Conservation (phyloP, 306 rosid species). For the Malus sylvestris region DNA sequence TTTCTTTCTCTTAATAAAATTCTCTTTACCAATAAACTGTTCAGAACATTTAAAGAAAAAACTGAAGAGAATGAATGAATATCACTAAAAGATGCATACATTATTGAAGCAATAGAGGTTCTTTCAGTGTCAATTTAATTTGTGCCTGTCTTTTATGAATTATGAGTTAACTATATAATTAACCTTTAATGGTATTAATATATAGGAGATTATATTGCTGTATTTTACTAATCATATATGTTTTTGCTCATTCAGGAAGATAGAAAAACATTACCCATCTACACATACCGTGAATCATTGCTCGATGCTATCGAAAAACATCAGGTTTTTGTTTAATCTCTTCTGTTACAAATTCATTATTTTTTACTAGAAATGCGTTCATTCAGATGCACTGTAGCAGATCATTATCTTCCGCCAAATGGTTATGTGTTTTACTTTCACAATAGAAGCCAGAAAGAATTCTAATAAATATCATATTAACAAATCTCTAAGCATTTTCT, state of each 20-base stretch:
- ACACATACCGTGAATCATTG: conserved; percentile 64
- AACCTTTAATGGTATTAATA: conserved; percentile 9
- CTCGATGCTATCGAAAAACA: conserved; percentile 69
- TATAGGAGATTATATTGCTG: neutral
- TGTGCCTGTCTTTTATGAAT: neutral
- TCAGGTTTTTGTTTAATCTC: conserved; percentile 45
- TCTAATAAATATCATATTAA: neutral
- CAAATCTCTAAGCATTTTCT: neutral
- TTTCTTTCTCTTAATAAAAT: no score
- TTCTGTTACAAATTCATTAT: no score
- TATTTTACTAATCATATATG: conserved; percentile 8
- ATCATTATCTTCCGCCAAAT: neutral
- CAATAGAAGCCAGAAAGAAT: neutral
- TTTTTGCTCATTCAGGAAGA: conserved; percentile 50
- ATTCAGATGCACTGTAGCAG: neutral
- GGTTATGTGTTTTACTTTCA: neutral
- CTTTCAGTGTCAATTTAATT: neutral
- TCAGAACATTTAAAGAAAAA: no score
- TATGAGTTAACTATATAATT: neutral
- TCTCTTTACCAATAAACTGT: no score
- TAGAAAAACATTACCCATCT: conserved; percentile 74
- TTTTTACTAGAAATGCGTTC: neutral
- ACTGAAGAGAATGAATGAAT: no score
- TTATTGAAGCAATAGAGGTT: neutral
- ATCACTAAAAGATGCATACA: no score